Percentiles rank a stretch among this genome's conserved stretches.
Evolutionary conservation across 2,329 filamentous ascomycete genomes (phyloP).

Genomic region (Penicillium occitanis): DNA sequence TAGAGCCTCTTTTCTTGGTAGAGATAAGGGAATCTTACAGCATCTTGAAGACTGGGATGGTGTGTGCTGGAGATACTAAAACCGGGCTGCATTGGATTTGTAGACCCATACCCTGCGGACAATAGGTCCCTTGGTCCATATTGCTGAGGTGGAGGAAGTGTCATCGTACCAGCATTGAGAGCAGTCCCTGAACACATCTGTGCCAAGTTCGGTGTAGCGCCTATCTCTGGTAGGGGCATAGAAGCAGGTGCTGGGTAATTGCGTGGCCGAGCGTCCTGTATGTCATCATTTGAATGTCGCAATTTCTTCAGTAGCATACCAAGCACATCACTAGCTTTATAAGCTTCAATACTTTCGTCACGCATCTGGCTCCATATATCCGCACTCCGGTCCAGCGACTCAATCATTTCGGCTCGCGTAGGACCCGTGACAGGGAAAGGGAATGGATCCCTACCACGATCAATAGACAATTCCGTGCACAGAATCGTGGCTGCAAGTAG

Average conservation of each 20-base stretch:
- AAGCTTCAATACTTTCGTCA: conserved; percentile 15
- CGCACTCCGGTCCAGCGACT: conserved; percentile 4
- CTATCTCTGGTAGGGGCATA: background rate
- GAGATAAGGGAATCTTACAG: background rate
- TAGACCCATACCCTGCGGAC: background rate
- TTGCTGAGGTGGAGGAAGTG: background rate
- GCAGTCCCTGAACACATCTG: background rate
- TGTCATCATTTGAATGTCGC: background rate
- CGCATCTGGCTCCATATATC: conserved; percentile 3
- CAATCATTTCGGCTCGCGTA: conserved; percentile 4
- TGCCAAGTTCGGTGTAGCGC: background rate
- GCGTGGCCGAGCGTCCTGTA: background rate
- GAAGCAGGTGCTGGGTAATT: background rate
- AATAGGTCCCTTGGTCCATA: background rate
- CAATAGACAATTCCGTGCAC: conserved; percentile 7
- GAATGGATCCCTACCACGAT: background rate
- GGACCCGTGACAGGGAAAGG: background rate
- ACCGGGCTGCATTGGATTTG: background rate
- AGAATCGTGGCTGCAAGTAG: conserved; percentile 9
- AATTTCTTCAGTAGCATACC: conserved; percentile 14
- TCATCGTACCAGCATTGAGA: background rate
- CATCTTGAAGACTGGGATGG: background rate
- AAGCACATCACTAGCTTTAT: conserved; percentile 13
- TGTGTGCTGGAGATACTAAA: background rate
- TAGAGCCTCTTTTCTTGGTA: background rate